phyloP scores from a whole-genome alignment of 2,329 filamentous ascomycete species.

The Aspergillus arachidicola region DNA sequence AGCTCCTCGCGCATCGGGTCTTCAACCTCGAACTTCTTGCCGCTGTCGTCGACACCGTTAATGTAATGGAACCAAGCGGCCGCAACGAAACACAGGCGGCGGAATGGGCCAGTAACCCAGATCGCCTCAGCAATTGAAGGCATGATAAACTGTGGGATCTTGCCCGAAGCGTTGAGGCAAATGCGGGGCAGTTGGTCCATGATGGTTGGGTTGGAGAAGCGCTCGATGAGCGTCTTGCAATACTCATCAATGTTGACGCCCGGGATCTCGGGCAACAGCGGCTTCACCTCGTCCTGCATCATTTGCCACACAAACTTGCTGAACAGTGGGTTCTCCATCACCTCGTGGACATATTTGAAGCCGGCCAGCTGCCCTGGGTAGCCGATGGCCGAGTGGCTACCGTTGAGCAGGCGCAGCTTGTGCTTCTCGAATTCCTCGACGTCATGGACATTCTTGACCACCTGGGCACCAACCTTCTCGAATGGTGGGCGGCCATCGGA shows the following conservation, averaged over 20 bases:
- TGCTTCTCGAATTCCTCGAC: constrained; percentile 60
- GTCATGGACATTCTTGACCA: constrained; percentile 54
- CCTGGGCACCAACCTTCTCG: constrained; percentile 57
- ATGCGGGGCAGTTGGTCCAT: constrained; percentile 58
- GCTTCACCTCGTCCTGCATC: constrained; percentile 60
- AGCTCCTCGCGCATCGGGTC: constrained; percentile 55
- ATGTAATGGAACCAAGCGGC: constrained; percentile 57
- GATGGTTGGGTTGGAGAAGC: constrained; percentile 60
- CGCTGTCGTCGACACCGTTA: constrained; percentile 53
- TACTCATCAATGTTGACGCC: constrained; percentile 57
- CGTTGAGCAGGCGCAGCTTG: constrained; percentile 59
- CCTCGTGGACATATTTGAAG: constrained; percentile 59
- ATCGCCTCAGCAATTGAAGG: constrained; percentile 46
- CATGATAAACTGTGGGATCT: constrained; percentile 53
- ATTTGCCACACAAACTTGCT: constrained; percentile 55
- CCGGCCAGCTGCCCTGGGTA: constrained; percentile 56
- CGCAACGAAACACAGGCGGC: constrained; percentile 53
- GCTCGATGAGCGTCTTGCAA: constrained; percentile 56
- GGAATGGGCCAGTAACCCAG: constrained; percentile 48
- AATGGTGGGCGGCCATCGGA: constrained; percentile 55
- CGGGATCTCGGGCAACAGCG: constrained; percentile 53
- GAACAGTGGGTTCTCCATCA: constrained; percentile 53
- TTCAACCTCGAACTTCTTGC: constrained; percentile 44
- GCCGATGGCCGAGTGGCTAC: constrained; percentile 55
- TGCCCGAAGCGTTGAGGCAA: constrained; percentile 56